Percentiles rank a stretch among this genome's conserved stretches.
Evolutionary conservation across 441 rosid species (phyloP).

Genomic region (Adansonia madagascariensis): DNA sequence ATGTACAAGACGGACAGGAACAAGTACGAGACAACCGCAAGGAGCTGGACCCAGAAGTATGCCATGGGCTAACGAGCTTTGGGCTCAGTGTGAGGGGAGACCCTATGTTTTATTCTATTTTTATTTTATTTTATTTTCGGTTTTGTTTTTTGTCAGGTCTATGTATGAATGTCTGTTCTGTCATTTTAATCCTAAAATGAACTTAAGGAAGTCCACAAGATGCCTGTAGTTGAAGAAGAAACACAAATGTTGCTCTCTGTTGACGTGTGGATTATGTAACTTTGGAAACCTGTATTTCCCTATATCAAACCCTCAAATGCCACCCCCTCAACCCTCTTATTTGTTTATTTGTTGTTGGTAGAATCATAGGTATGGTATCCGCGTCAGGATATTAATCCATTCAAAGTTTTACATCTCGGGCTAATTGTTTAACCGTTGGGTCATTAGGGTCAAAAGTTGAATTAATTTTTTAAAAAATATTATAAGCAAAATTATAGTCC

Average conservation of each 20-base stretch:
- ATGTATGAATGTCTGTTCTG: slow-evolving; percentile 19
- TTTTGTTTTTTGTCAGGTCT: neutral
- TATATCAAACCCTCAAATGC: slow-evolving; percentile 1
- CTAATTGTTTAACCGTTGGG: too few relatives aligned
- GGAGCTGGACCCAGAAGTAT: slow-evolving; percentile 91
- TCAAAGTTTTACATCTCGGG: too few relatives aligned
- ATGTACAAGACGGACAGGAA: slow-evolving; percentile 83
- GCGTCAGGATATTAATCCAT: too few relatives aligned
- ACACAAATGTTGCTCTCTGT: slow-evolving; percentile 29
- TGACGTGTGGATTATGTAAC: slow-evolving; percentile 44
- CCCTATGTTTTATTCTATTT: slow-evolving; percentile 1
- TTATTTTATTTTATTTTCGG: neutral
- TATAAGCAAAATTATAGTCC: too few relatives aligned
- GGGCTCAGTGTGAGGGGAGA: slow-evolving; percentile 12
- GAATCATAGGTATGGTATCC: too few relatives aligned
- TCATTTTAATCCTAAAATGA: slow-evolving; percentile 35
- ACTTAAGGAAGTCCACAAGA: slow-evolving; percentile 30
- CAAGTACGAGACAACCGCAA: slow-evolving; percentile 79
- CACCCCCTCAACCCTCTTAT: too few relatives aligned
- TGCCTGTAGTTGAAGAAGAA: slow-evolving; percentile 16
- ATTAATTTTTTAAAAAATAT: too few relatives aligned
- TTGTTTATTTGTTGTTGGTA: too few relatives aligned
- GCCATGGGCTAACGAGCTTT: slow-evolving; percentile 62
- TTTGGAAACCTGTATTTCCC: neutral
- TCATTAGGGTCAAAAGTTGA: too few relatives aligned